These are phyloP conservation scores for Dimocarpus longan DNA, from an alignment of 345 rosid species.

Conservation along the genomic window DNA sequence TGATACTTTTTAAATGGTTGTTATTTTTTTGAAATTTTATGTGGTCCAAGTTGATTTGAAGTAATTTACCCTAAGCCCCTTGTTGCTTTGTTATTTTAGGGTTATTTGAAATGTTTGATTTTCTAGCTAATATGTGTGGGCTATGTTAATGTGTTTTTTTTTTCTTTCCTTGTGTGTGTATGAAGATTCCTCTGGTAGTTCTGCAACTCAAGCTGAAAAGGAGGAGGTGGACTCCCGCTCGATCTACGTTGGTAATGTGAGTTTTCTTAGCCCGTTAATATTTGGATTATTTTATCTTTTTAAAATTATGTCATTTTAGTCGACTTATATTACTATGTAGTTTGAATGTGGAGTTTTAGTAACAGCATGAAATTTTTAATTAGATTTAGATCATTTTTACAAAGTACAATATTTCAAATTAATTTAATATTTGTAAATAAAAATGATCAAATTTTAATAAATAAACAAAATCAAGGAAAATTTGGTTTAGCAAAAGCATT, in stretches of 20 bases:
- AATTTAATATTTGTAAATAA: too few relatives aligned
- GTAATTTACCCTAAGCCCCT: neutral
- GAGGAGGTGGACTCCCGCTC: conserved; percentile 98
- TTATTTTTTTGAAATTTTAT: neutral
- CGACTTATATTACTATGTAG: neutral
- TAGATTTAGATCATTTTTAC: too few relatives aligned
- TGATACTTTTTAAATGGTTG: neutral
- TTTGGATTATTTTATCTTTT: neutral
- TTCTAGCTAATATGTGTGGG: neutral
- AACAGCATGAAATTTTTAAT: too few relatives aligned
- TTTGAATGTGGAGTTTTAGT: neutral
- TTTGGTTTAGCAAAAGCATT: too few relatives aligned
- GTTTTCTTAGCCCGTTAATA: conserved; percentile 29
- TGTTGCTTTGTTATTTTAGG: neutral
- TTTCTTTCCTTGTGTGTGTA: conserved; percentile 18
- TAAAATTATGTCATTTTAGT: conserved; percentile 1
- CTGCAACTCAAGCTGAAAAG: conserved; percentile 84
- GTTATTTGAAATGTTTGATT: neutral
- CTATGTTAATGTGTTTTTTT: conserved; percentile 18
- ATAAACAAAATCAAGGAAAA: too few relatives aligned
- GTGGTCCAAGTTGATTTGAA: neutral
- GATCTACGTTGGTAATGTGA: conserved; percentile 97
- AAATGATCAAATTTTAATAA: too few relatives aligned
- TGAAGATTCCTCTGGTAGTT: conserved; percentile 71
- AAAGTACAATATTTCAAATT: too few relatives aligned